Evolutionary conservation across 768 basidiomycete genomes (phyloP).

Genomic region (Chalciporus pseudorubinellus): DNA sequence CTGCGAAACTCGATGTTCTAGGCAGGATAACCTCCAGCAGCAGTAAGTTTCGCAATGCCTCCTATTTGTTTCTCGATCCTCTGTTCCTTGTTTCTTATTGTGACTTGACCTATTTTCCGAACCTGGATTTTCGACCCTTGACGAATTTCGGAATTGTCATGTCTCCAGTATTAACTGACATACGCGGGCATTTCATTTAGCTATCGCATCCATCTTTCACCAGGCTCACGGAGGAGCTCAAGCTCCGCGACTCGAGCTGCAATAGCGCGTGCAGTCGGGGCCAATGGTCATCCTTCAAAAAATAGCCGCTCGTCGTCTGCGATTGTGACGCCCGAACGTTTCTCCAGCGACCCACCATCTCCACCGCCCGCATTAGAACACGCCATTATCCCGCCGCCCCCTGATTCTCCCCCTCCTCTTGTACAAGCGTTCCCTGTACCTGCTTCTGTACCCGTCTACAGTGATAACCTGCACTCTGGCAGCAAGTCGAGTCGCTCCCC

Average conservation of each 20-base stretch:
- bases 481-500: conserved; percentile 43
- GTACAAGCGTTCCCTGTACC: conserved; percentile 39
- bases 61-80: conserved; percentile 1
- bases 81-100: background rate
- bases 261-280: conserved; percentile 43
- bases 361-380: conserved; percentile 47
- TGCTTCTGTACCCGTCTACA: conserved; percentile 22
- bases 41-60: conserved; percentile 21
- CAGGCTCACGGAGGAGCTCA: conserved; percentile 69
- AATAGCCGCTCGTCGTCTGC: conserved; percentile 25
- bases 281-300: conserved; percentile 19
- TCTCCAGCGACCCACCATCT: conserved; percentile 24
- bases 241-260: conserved; percentile 54
- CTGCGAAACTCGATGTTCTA: conserved; percentile 85
- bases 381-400: conserved; percentile 41
- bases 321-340: conserved; percentile 26
- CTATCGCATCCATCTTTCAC: conserved; percentile 79
- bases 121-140: conserved; percentile 16
- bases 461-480: conserved; percentile 30
- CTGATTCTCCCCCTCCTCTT: conserved; percentile 55
- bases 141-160: conserved; percentile 1
- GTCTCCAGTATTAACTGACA: conserved; percentile 8
- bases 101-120: conserved; percentile 1
- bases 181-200: conserved; percentile 34
- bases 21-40: conserved; percentile 81